phyloP scores from a whole-genome alignment of 2,329 filamentous ascomycete species.

The Aquanectria penicillioides region DNA sequence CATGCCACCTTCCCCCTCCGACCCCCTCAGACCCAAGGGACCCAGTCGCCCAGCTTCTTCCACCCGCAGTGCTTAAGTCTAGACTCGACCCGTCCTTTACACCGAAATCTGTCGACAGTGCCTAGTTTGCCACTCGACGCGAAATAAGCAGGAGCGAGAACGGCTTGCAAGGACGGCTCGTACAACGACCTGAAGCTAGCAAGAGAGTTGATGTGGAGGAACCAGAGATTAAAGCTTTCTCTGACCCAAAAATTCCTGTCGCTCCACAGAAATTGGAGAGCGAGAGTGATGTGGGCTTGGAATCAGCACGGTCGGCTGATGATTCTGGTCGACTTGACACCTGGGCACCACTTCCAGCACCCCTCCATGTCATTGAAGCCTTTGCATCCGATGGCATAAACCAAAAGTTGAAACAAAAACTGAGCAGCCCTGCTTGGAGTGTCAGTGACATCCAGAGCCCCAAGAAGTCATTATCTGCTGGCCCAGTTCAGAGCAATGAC shows the following conservation, averaged over 20 bases:
- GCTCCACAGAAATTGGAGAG: too few relatives aligned
- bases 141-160: background rate
- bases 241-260: too few relatives aligned
- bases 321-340: background rate
- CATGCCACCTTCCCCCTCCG: background rate
- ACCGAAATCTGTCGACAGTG: background rate
- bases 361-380: conserved; percentile 34
- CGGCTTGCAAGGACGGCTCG: background rate
- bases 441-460: conserved; percentile 21
- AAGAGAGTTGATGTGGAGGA: too few relatives aligned
- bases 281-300: too few relatives aligned
- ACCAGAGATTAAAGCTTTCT: too few relatives aligned
- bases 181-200: background rate
- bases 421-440: conserved; percentile 7
- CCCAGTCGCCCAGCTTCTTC: background rate
- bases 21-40: too few relatives aligned
- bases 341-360: conserved; percentile 28
- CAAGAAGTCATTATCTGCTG: background rate
- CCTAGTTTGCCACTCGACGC: conserved; percentile 13
- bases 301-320: background rate
- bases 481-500: background rate
- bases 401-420: background rate
- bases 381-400: background rate
- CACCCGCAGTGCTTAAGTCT: background rate
- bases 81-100: background rate